Base-by-base conservation (phyloP, 352 stramenopile species). In the Pythium angustatum region DNA sequence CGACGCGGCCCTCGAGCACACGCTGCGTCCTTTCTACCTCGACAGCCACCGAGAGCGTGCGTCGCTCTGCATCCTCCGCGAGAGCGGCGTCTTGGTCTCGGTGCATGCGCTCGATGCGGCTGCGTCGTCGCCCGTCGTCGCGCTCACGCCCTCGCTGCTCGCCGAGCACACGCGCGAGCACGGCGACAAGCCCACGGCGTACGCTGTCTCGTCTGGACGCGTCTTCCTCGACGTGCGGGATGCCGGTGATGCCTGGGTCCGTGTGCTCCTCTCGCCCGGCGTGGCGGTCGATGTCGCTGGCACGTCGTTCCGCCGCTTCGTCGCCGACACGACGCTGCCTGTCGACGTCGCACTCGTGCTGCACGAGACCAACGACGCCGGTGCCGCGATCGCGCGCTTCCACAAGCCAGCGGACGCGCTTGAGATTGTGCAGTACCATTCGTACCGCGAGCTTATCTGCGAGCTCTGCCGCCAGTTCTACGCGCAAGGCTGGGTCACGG, bases 401-500 rank as follows among this genome's bases (percentile, higher is more conserved):
- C 49, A 69, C 21, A 76, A 73, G 26, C 24, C 63, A 9, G 44
- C 70, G 22, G 84, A 93, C 50, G 81, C 75, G 24, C 72, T 84
- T 28, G 70, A 76, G 49, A 65, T 72, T 48, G 40, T 79, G n/a
- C 33, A 72, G 31, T 76, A 77, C 48, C 70, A 79, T 52, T 56
- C 54, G 5, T 82, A 77, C 58, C 83, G 85, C 19, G 78, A 86
- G 50, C 74, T 93, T 19, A 81, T 91, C 34, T 92, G 82, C 51
- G 76, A 82, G 47, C 58, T 94, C 15, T 93, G 83, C 57, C 79
- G 81, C n/a, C 73, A 87, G 50, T 92, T 90, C 64, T 94, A 91
- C 62, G 67, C 71, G 14, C 77, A 74, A 0, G 94, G 95, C 34
- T 98, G 95, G 96, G 95, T 97, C 58, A 98, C 93, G 11, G 96